Conservation (phyloP, 495 filamentous ascomycete species). For the Aspergillus conjunctus region DNA sequence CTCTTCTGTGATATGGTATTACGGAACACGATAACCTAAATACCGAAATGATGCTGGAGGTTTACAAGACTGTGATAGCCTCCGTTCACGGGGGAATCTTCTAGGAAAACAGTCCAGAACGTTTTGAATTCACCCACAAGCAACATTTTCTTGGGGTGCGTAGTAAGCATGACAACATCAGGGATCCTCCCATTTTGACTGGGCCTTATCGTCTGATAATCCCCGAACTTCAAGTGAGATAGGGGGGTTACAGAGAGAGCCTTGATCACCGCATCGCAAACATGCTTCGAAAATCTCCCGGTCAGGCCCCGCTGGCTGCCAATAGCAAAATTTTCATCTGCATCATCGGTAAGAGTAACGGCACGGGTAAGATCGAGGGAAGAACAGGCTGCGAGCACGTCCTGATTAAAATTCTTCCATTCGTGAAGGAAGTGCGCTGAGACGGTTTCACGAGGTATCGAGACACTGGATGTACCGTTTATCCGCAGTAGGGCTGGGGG, state of each 20-base stretch:
- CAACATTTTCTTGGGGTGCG: background rate
- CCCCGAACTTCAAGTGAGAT: background rate
- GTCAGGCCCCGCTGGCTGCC: background rate
- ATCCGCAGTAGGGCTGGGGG: background rate
- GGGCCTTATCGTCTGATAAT: background rate
- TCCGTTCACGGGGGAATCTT: background rate
- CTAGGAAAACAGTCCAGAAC: background rate
- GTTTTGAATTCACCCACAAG: background rate
- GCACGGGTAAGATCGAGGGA: constrained; percentile 2
- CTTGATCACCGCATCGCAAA: constrained; percentile 1
- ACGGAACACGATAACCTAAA: background rate
- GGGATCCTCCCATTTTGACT: background rate
- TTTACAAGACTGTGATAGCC: background rate
- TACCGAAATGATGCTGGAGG: constrained; percentile 2
- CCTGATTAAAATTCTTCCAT: background rate
- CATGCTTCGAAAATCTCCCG: background rate
- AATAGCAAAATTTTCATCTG: background rate
- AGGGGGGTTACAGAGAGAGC: background rate
- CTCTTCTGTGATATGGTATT: background rate
- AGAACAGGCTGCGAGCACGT: background rate
- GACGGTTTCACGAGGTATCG: background rate
- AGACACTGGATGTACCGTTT: background rate
- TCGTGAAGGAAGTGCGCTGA: background rate
- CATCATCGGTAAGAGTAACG: background rate
- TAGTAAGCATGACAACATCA: background rate